phyloP scores from a whole-genome alignment of 768 basidiomycete species.

The Coprinellus aureogranulatus region DNA sequence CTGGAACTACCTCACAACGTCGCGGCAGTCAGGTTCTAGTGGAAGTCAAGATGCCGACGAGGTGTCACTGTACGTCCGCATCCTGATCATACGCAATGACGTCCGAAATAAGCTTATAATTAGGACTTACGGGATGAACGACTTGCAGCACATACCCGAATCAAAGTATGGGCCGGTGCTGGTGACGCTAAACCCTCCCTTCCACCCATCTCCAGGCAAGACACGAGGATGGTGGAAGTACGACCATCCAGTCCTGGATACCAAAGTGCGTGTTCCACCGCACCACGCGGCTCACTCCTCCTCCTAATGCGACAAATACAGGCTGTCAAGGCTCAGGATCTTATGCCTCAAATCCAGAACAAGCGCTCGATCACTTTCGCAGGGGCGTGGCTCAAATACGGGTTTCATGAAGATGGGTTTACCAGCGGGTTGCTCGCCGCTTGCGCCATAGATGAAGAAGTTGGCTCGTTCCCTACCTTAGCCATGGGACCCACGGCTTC shows the following conservation, averaged over 20 bases:
- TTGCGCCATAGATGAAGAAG: constrained; percentile 25
- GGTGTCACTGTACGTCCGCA: constrained; percentile 55
- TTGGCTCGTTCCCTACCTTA: constrained; percentile 13
- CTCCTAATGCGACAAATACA: constrained; percentile 19
- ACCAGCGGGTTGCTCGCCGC: constrained; percentile 43
- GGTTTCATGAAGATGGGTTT: constrained; percentile 83
- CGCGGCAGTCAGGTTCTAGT: background rate
- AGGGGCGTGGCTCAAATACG: constrained; percentile 73
- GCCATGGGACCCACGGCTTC: constrained; percentile 7
- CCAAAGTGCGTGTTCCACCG: constrained; percentile 34
- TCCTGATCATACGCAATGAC: background rate
- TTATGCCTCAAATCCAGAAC: constrained; percentile 59
- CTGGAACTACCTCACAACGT: constrained; percentile 61
- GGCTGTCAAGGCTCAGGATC: constrained; percentile 55
- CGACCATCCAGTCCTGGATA: constrained; percentile 66
- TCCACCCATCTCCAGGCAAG: constrained; percentile 48
- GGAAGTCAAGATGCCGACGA: constrained; percentile 51
- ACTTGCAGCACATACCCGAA: constrained; percentile 64
- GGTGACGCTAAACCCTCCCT: constrained; percentile 72
- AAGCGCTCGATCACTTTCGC: constrained; percentile 59
- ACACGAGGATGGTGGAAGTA: constrained; percentile 55
- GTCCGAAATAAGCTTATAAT: background rate
- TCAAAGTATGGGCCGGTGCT: constrained; percentile 57
- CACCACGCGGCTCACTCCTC: background rate
- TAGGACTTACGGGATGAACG: constrained; percentile 67